Evolutionary conservation across 2,329 filamentous ascomycete species (phyloP).

Genomic region (Claviceps cyperi): DNA sequence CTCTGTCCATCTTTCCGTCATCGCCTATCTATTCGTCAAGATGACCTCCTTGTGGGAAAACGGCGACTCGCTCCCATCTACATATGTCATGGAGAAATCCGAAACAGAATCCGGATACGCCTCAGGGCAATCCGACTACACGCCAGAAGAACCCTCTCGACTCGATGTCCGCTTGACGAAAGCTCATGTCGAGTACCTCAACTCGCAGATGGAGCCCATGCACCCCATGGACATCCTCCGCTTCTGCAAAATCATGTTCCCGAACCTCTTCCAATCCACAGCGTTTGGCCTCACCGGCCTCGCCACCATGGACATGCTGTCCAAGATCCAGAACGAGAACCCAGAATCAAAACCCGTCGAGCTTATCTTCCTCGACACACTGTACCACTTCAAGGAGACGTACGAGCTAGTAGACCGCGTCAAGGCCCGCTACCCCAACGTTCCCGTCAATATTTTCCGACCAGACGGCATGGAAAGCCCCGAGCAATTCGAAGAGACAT

Average conservation of each 20-base stretch:
- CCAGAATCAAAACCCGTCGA: conserved; percentile 46
- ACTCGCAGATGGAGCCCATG: conserved; percentile 75
- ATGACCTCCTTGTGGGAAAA: conserved; percentile 15
- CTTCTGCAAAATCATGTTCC: conserved; percentile 84
- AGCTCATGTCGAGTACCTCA: conserved; percentile 79
- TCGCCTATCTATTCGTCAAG: background rate
- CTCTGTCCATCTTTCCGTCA: background rate
- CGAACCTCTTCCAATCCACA: conserved; percentile 76
- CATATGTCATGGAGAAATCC: conserved; percentile 26
- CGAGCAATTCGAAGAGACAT: conserved; percentile 65
- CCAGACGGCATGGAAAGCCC: conserved; percentile 60
- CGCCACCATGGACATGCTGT: conserved; percentile 73
- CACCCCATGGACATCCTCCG: conserved; percentile 81
- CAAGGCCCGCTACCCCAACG: conserved; percentile 58
- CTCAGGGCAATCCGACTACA: conserved; percentile 31
- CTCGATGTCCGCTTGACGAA: conserved; percentile 76
- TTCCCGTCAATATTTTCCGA: conserved; percentile 80
- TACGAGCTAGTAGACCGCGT: conserved; percentile 61
- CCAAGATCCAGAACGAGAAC: conserved; percentile 52
- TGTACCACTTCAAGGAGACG: conserved; percentile 72
- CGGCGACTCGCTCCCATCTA: conserved; percentile 24
- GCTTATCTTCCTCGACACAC: conserved; percentile 69
- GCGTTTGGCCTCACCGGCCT: conserved; percentile 72
- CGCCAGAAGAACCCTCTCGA: conserved; percentile 28
- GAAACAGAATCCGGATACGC: conserved; percentile 75